Base-by-base conservation (phyloP, 2,329 filamentous ascomycete species). In the Bipolaris sorokiniana region DNA sequence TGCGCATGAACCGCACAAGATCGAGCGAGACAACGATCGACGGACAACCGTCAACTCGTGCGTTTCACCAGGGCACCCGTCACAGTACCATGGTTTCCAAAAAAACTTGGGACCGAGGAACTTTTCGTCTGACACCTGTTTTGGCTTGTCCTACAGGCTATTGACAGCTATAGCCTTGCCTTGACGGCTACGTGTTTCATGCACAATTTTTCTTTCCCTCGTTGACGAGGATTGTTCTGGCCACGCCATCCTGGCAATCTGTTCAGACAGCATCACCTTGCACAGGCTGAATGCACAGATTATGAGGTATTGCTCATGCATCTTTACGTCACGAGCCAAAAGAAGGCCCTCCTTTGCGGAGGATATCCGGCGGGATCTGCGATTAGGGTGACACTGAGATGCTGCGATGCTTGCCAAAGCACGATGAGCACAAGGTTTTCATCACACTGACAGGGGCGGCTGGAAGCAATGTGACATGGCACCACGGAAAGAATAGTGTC, bases 121-220 rank as follows among this genome's bases (percentile, higher is more conserved):
- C 36, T 15, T 22, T 47, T 53, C 36, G 49, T 53, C 49, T 56
- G 54, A 48, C 54, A 56, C 49, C 42, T 42, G 44, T 56, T 45
- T 45, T 53, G 49, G 52, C 48, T 46, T 36, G 15, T 47, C 40
- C 28, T 56, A 48, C 54, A 52, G 52, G 48, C 26, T 33, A 34
- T 44, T 44, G 46, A 56, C 42, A 48, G 33, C 16, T 52, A 44
- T 53, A 41, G 54, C 40, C 36, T 44, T 18, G 22, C 38, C 34
- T 26, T 53, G 48, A 42, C 23, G 37, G 42, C 49, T 42, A 53
- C 36, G 49, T 52, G 42, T 56, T 56, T 56, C 49, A 38, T 47
- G 49, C 54, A 52, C 36, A 42, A 48, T 31, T 16, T 1, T 26
- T 26, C 1, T 37, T 33, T 42, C 16, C 7, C 16, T 31, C 23